phyloP scores from a whole-genome alignment of 345 rosid species.

The Melastoma malabathricum region DNA sequence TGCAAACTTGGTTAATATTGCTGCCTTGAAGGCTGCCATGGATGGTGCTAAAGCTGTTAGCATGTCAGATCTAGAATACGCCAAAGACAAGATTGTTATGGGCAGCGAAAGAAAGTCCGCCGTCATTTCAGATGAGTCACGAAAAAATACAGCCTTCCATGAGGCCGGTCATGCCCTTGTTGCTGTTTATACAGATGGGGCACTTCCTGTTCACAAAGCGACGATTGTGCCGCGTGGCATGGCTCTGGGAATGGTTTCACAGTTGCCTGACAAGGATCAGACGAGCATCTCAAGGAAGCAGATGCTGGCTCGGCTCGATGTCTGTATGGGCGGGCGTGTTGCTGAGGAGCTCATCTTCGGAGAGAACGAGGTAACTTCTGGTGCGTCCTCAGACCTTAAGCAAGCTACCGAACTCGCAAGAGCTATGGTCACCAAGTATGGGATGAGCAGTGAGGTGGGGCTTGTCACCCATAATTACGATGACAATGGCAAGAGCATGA shows the following conservation, averaged over 20 bases:
- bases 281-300: slow-evolving; percentile 62
- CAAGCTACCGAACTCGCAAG: slow-evolving; percentile 77
- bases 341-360: slow-evolving; percentile 96
- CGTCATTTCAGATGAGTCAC: slow-evolving; percentile 69
- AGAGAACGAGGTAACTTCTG: slow-evolving; percentile 78
- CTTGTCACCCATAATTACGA: slow-evolving; percentile 61
- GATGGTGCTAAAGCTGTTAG: slow-evolving; percentile 86
- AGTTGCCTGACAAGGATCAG: slow-evolving; percentile 78
- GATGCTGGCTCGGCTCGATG: slow-evolving; percentile 95
- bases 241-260: slow-evolving; percentile 93
- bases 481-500: slow-evolving; percentile 93
- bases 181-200: slow-evolving; percentile 81
- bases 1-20: slow-evolving; percentile 74
- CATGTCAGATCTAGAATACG: slow-evolving; percentile 82
- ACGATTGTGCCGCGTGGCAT: slow-evolving; percentile 92
- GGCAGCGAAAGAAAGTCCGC: slow-evolving; percentile 96
- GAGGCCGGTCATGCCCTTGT: slow-evolving; percentile 99
- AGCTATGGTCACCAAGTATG: slow-evolving; percentile 80
- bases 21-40: slow-evolving; percentile 96
- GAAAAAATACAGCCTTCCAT: slow-evolving; percentile 74
- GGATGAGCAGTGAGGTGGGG: slow-evolving; percentile 89
- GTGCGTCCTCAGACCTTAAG: slow-evolving; percentile 75
- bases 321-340: slow-evolving; percentile 90
- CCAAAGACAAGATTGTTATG: slow-evolving; percentile 94
- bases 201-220: slow-evolving; percentile 91